Base-by-base conservation (phyloP, 352 stramenopile species). In the Phytophthora cryptogea region DNA sequence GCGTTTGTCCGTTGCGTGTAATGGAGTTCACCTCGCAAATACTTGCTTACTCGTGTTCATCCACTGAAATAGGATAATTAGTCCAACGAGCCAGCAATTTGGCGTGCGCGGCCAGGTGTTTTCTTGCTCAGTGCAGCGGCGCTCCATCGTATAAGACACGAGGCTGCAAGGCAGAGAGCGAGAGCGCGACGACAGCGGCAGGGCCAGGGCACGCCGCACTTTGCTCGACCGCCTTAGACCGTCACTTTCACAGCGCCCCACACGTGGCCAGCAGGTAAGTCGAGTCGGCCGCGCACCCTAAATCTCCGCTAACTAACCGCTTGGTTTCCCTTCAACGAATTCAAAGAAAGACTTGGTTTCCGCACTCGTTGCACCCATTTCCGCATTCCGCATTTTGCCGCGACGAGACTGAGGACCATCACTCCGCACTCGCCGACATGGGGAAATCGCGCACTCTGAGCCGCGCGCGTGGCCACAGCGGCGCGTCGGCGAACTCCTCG, bases 91-190 rank as follows among this genome's bases (percentile, higher is more conserved):
- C 57, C 42, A 54, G 56, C 44, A 65, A 59, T 63, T 63, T 63
- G 37, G 26, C 44, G 57, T 65, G 49, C 48, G 57, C 42, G 57
- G 32, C 57, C 59, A 67, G 37, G 33, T 54, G 45, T 40, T 40
- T 40, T 40, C 35, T 20, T 20, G 59, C 50, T 67, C 51, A 52
- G 44, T 59, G 49, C 48, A 44, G 28, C 56, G 50, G 40, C 46
- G 41, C 43, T 52, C 32, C 42, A 58, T 68, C 52, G 61, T 64
- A 64, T 55, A 65, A 69, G 46, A 69, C 47, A 52, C 49, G 23
- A 45, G 50, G 57, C 31, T 28, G 8, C 44, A 56, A 56, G 59
- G 52, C 52, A 69, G 49, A 70, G 62, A 64, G 55, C 48, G 50
- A 66, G 45, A 41, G 40, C 41, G 31, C 33, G 26, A 42, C 27